Base-by-base conservation (phyloP, 1,139 yeast species). In the Yamadazyma triangularis region DNA sequence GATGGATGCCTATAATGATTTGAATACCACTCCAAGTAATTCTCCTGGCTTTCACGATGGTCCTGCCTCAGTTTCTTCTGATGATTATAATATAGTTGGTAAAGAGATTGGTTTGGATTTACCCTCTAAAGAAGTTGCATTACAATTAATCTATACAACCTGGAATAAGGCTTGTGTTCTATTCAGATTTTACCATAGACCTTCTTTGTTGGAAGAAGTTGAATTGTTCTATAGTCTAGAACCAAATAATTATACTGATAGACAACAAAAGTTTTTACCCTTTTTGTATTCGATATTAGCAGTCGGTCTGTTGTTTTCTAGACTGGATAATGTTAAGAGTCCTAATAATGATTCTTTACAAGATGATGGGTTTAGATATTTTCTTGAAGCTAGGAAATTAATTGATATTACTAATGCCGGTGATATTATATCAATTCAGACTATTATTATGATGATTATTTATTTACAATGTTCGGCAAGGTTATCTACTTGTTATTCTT, bases 391-490 rank as follows among this genome's bases (percentile, higher is more conserved):
- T 1, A 63, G 94, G 35, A 77, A 78, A 42, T 65, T 85, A 39
- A 75, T 87, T 29, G 93, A 86, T 54, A 65, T 68, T 19, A 63
- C 71, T 26, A 66, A 68, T 40, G 73, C 67, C 11, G 68, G 71
- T 7, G 73, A 67, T 44, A 66, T 66, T 11, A 62, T 60, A 24
- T 60, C 71, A 10, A 69, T 69, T 38, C 95, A 88, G 54, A 79
- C 95, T 0, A 73, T 87, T 30, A 78, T 75, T 12, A 74, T 71
- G 80, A 62, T 72, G 66, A 79, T 85, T 34, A 69, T 88, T 45
- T 88, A 87, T 51, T 62, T 88, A 33, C 96, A 88, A 58, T 87
- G 96, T 52, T 83, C 95, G 2, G 95, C 96, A 1, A 69, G 95
- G 39, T 64, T 89, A 35, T 82, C 95, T 0, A 86, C 95, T 0